phyloP scores from a whole-genome alignment of 2,329 filamentous ascomycete species.

The Monosporascus cannonballus region DNA sequence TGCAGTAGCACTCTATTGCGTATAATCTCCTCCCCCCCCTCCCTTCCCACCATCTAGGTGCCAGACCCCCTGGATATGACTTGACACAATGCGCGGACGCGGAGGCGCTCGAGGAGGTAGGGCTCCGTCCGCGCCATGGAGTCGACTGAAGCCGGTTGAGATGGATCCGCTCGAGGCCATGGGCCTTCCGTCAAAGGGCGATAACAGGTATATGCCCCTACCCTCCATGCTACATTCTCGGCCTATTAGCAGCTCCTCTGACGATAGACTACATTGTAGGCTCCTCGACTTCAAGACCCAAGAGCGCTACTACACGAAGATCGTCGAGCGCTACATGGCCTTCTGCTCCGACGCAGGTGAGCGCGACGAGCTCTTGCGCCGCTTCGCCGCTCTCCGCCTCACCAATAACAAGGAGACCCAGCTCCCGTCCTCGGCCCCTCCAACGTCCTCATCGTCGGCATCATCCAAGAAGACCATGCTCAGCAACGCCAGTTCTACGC shows the following conservation, averaged over 20 bases:
- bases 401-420: slow-evolving; percentile 22
- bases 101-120: slow-evolving; percentile 25
- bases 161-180: slow-evolving; percentile 74
- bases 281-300: slow-evolving; percentile 71
- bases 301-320: slow-evolving; percentile 79
- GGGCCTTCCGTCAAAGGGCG: slow-evolving; percentile 85
- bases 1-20: no score
- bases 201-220: slow-evolving; percentile 58
- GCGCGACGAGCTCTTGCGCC: slow-evolving; percentile 65
- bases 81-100: slow-evolving; percentile 26
- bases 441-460: not conserved
- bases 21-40: not conserved
- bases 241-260: not conserved
- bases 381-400: slow-evolving; percentile 61
- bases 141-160: slow-evolving; percentile 65
- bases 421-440: slow-evolving; percentile 13
- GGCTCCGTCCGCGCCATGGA: slow-evolving; percentile 54
- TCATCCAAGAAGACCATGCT: not conserved
- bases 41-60: not conserved
- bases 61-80: slow-evolving; percentile 21
- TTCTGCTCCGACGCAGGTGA: slow-evolving; percentile 74
- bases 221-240: slow-evolving; percentile 1
- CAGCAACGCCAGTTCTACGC: no score
- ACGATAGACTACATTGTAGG: slow-evolving; percentile 32
- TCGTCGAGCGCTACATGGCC: slow-evolving; percentile 81